phyloP scores from a whole-genome alignment of 805 yeast genomes.

The Suhomyces sp. region DNA sequence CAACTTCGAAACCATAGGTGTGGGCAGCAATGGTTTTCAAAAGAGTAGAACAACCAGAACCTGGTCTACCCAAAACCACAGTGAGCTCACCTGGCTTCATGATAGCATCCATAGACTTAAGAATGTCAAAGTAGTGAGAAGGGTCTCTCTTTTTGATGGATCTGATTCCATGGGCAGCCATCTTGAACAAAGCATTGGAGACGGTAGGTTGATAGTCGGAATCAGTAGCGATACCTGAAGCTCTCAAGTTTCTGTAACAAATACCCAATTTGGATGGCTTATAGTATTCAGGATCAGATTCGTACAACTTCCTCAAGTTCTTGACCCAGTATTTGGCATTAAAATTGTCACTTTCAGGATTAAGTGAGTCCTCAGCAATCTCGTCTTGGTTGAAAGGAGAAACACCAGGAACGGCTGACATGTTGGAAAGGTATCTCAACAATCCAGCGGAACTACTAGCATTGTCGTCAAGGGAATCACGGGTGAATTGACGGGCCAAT shows the following conservation, averaged over 20 bases:
- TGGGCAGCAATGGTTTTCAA: slow-evolving; percentile 37
- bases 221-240: slow-evolving; percentile 64
- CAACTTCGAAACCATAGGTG: slow-evolving; percentile 38
- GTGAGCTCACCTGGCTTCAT: slow-evolving; percentile 40
- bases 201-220: slow-evolving; percentile 65
- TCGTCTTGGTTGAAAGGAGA: slow-evolving; percentile 29
- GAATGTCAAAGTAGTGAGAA: slow-evolving; percentile 27
- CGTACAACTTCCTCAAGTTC: slow-evolving; percentile 52
- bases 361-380: slow-evolving; percentile 39
- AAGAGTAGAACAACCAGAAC: slow-evolving; percentile 41
- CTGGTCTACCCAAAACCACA: slow-evolving; percentile 42
- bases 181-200: slow-evolving; percentile 34
- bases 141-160: slow-evolving; percentile 18
- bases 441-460: slow-evolving; percentile 1
- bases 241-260: slow-evolving; percentile 56
- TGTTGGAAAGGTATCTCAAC: slow-evolving; percentile 41
- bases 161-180: slow-evolving; percentile 14
- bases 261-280: slow-evolving; percentile 60
- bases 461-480: slow-evolving; percentile 5
- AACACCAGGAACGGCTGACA: slow-evolving; percentile 53
- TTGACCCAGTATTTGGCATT: slow-evolving; percentile 65
- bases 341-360: slow-evolving; percentile 59
- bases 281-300: slow-evolving; percentile 58
- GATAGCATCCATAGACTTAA: slow-evolving; percentile 34
- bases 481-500: slow-evolving; percentile 24